phyloP scores from a whole-genome alignment of 2,329 filamentous ascomycete genomes.

The Helotiales sp. region DNA sequence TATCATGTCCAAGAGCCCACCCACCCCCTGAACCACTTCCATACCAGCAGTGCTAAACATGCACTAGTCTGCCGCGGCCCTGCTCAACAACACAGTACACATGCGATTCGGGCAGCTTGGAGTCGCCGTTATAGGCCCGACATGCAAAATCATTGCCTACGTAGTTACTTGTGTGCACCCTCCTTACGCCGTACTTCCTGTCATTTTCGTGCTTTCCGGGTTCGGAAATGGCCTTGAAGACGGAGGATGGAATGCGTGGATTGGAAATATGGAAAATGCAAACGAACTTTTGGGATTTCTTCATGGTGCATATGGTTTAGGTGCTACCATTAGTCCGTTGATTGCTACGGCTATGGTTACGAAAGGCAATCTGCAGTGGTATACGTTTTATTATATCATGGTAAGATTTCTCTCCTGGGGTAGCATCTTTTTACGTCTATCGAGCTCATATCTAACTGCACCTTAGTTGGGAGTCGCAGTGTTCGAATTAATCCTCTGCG shows the following conservation, averaged over 20 bases:
- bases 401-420: constrained; percentile 46
- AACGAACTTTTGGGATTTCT: constrained; percentile 77
- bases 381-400: constrained; percentile 77
- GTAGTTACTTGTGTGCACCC: constrained; percentile 69
- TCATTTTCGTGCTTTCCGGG: constrained; percentile 68
- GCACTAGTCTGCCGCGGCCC: constrained; percentile 56
- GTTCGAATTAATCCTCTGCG: constrained; percentile 59
- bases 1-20: neutral
- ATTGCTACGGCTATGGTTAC: constrained; percentile 76
- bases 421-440: neutral
- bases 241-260: constrained; percentile 62
- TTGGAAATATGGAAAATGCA: constrained; percentile 68
- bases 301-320: constrained; percentile 73
- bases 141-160: constrained; percentile 69
- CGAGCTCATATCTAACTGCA: neutral
- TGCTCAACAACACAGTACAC: constrained; percentile 69
- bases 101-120: constrained; percentile 67
- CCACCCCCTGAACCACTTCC: neutral
- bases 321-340: constrained; percentile 71
- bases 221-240: constrained; percentile 74
- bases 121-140: constrained; percentile 67
- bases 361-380: constrained; percentile 67
- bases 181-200: constrained; percentile 68
- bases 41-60: neutral
- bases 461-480: constrained; percentile 54